phyloP scores from a whole-genome alignment of 768 basidiomycete species.

The Auricularia auricula-judae region DNA sequence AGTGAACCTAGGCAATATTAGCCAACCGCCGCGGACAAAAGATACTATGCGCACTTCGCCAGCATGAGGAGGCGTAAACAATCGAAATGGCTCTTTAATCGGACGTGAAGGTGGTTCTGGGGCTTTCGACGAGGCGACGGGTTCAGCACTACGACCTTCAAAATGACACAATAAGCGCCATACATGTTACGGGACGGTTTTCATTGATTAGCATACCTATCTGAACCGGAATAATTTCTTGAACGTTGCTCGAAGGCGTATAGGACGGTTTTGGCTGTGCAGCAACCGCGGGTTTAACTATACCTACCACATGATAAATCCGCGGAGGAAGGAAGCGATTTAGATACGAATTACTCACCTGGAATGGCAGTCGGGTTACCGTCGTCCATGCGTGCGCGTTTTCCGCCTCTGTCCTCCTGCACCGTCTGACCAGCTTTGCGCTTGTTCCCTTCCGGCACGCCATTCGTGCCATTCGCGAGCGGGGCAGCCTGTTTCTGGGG shows the following conservation, averaged over 20 bases:
- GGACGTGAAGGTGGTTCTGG: no score
- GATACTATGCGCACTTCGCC: neutral
- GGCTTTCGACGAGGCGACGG: no score
- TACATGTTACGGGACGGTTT: no score
- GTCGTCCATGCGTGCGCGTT: neutral
- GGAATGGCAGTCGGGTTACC: neutral
- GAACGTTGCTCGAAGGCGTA: no score
- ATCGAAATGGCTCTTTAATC: no score
- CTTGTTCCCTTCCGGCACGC: neutral
- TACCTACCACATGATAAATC: neutral
- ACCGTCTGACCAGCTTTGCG: neutral
- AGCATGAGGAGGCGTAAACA: neutral
- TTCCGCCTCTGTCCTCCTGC: neutral
- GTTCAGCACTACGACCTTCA: no score
- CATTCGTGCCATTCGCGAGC: neutral
- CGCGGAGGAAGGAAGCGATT: neutral
- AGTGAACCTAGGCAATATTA: neutral
- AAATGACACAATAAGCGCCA: no score
- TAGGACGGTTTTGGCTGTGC: neutral
- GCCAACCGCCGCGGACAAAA: neutral
- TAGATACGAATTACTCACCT: neutral
- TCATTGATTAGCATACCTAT: no score
- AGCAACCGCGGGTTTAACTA: neutral
- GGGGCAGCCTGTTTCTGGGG: neutral
- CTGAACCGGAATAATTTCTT: no score